phyloP scores from a whole-genome alignment of 2,329 filamentous ascomycete species.

The Kalaharituber pfeilii region DNA sequence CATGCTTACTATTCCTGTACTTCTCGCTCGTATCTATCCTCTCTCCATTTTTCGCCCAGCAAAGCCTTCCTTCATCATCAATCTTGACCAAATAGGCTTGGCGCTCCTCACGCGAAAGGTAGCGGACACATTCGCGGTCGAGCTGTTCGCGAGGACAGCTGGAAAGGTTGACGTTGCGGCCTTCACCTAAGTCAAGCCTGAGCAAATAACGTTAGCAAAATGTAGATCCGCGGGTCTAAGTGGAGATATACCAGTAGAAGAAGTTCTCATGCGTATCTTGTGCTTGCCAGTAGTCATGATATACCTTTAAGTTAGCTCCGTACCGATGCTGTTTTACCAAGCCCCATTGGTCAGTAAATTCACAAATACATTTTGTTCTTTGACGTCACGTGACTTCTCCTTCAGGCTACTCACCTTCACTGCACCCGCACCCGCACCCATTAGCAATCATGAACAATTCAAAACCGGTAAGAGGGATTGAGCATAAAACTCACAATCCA shows the following conservation, averaged over 20 bases:
- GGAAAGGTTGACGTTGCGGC: constrained; percentile 49
- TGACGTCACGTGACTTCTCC: too few relatives aligned
- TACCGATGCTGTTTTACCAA: constrained; percentile 80
- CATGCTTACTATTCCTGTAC: constrained; percentile 64
- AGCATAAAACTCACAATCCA: constrained; percentile 18
- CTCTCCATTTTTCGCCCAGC: constrained; percentile 69
- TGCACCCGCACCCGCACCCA: too few relatives aligned
- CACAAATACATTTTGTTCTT: background rate
- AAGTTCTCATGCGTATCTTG: constrained; percentile 67
- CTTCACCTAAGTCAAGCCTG: constrained; percentile 57
- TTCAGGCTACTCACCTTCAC: constrained; percentile 6
- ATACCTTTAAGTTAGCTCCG: constrained; percentile 61
- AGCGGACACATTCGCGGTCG: constrained; percentile 64
- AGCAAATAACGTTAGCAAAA: background rate
- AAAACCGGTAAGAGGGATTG: too few relatives aligned
- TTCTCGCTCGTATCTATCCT: constrained; percentile 58
- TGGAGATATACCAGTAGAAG: constrained; percentile 54
- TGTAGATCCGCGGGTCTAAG: background rate
- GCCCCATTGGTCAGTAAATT: background rate
- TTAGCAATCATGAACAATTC: too few relatives aligned
- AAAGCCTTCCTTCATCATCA: constrained; percentile 55
- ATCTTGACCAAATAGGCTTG: constrained; percentile 64
- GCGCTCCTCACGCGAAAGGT: constrained; percentile 66
- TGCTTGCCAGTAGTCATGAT: constrained; percentile 71
- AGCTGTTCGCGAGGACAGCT: constrained; percentile 56